Percentiles rank a stretch among this genome's conserved stretches.
phyloP scores from a whole-genome alignment of 345 rosid species.

The Viola odorata region DNA sequence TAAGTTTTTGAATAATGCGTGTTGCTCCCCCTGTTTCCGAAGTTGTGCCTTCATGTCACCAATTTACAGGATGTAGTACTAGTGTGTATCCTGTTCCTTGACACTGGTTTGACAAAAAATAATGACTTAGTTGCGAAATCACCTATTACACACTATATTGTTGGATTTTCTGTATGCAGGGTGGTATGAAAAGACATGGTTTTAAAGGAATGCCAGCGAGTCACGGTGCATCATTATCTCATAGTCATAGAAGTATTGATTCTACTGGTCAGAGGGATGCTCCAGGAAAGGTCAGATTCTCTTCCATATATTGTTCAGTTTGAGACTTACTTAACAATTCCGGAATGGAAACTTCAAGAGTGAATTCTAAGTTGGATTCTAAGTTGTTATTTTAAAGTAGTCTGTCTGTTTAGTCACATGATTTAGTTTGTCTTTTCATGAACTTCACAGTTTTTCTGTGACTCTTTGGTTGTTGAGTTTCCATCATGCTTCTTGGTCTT shows the following conservation, averaged over 20 bases:
- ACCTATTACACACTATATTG: conserved; percentile 3
- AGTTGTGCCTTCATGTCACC: too few species aligned
- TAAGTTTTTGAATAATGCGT: neutral
- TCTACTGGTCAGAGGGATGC: conserved; percentile 98
- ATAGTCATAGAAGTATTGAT: conserved; percentile 75
- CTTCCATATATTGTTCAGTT: conserved; percentile 4
- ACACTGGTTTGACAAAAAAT: too few species aligned
- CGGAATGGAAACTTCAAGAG: neutral
- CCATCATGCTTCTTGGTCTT: too few species aligned
- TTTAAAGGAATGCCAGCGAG: conserved; percentile 62
- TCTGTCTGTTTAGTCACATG: too few species aligned
- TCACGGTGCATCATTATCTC: conserved; percentile 71
- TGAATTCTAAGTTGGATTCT: conserved; percentile 4
- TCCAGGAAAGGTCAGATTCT: conserved; percentile 69
- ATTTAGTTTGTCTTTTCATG: too few species aligned
- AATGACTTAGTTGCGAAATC: too few species aligned
- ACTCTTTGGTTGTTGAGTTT: too few species aligned
- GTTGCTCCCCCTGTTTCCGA: neutral
- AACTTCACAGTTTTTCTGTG: too few species aligned
- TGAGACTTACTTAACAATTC: neutral
- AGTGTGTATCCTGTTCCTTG: too few species aligned
- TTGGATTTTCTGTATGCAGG: conserved; percentile 37
- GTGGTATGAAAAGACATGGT: conserved; percentile 71
- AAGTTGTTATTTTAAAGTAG: too few species aligned
- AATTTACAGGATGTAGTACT: too few species aligned